Conservation (phyloP, 306 rosid species). For the Lathyrus aphaca region DNA sequence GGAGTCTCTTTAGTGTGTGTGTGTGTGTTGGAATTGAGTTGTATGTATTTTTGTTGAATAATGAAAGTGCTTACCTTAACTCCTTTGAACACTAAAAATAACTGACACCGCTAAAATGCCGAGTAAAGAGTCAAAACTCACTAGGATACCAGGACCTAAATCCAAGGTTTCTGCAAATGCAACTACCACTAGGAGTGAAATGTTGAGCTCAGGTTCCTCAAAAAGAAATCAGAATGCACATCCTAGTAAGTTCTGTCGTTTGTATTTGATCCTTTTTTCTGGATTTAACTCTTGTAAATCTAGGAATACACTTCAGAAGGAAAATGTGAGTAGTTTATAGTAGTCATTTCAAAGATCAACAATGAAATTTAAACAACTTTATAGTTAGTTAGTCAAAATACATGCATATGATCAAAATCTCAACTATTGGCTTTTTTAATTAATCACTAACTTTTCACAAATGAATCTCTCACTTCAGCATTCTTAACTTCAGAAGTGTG, state of each 20-base stretch:
- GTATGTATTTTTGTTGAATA: constrained; percentile 30
- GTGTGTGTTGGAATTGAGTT: constrained; percentile 9
- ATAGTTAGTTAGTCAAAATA: neutral
- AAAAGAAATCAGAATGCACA: constrained; percentile 59
- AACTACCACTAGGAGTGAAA: constrained; percentile 49
- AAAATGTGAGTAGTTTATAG: constrained; percentile 6
- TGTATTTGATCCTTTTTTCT: constrained; percentile 9
- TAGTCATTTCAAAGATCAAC: neutral
- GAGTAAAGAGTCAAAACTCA: constrained; percentile 52
- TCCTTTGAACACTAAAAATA: constrained; percentile 59
- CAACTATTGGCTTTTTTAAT: neutral
- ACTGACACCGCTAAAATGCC: constrained; percentile 51
- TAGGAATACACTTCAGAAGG: neutral
- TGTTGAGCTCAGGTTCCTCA: constrained; percentile 41
- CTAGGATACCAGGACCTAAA: constrained; percentile 57
- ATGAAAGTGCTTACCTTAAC: constrained; percentile 59
- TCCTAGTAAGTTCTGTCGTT: constrained; percentile 50
- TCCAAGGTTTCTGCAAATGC: constrained; percentile 41
- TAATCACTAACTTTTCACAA: neutral
- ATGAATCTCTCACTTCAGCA: neutral
- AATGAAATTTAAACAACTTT: neutral
- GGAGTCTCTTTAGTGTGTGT: constrained; percentile 9
- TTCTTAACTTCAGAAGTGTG: constrained; percentile 10
- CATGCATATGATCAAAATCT: constrained; percentile 7
- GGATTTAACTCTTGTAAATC: neutral